phyloP scores from a whole-genome alignment of 1,284 basidiomycete species.

The Laetiporus sulphureus region DNA sequence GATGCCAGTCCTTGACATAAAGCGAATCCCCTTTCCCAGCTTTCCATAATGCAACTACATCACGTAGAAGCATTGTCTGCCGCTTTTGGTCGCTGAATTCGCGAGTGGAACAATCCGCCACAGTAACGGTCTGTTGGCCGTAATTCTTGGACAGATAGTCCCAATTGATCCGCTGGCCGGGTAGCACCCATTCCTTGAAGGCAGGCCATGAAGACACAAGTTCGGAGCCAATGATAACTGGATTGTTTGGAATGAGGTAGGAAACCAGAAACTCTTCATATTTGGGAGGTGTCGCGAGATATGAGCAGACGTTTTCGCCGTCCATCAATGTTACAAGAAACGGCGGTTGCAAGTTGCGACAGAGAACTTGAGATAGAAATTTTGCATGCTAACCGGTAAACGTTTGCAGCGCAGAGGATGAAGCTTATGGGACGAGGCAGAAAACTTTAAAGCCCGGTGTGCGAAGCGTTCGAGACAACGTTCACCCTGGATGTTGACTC shows the following conservation, averaged over 20 bases:
- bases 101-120: conserved; percentile 22
- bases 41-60: conserved; percentile 21
- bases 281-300: no score
- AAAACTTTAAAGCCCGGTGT: no score
- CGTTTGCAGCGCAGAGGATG: no score
- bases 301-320: no score
- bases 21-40: conserved; percentile 14
- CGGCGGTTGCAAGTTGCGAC: no score
- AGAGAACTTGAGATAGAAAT: no score
- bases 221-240: conserved; percentile 20
- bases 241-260: conserved; percentile 21
- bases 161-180: conserved; percentile 17
- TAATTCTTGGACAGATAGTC: conserved; percentile 15
- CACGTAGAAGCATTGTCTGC: conserved; percentile 14
- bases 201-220: conserved; percentile 22
- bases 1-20: conserved; percentile 30
- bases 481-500: no score
- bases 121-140: conserved; percentile 18
- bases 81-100: conserved; percentile 26
- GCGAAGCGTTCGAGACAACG: no score
- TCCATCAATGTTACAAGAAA: no score
- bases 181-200: conserved; percentile 10
- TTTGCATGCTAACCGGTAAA: no score
- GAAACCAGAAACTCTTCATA: conserved; percentile 20
- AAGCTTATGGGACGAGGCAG: no score